A percentile compares a stretch with the other conserved stretches of the same genome.
Conservation (phyloP, 176 grass and related monocot species). For the Avena atlantica region DNA sequence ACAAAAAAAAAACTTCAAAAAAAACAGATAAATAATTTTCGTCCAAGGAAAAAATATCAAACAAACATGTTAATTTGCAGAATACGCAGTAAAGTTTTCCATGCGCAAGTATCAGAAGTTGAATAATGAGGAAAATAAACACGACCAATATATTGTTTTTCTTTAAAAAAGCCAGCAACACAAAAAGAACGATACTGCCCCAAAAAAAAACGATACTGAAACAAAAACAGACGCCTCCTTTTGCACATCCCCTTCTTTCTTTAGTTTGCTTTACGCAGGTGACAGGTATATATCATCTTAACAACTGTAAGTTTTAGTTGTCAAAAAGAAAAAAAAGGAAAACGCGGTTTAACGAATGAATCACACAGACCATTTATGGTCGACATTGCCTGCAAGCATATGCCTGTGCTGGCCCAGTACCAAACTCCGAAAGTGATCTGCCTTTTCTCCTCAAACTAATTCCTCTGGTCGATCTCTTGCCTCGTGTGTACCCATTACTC, state of each 20-base stretch:
- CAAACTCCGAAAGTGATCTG: not conserved
- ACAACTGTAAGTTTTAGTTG: not conserved
- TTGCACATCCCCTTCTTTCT: not conserved
- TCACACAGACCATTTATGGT: not conserved
- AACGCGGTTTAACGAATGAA: not conserved
- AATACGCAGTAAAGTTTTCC: no score
- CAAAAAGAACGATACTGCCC: not conserved
- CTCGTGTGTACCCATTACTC: not conserved
- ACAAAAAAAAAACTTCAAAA: no score
- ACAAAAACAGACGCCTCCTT: not conserved
- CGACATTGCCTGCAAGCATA: not conserved
- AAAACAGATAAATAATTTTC: no score
- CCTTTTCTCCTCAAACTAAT: conserved; percentile 27
- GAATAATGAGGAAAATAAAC: not conserved
- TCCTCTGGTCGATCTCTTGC: not conserved
- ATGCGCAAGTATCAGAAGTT: no score
- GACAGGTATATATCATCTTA: not conserved
- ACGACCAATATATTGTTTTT: not conserved
- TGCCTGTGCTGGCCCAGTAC: not conserved
- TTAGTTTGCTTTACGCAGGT: not conserved
- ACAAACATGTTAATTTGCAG: no score
- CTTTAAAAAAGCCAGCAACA: not conserved
- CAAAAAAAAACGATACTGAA: not conserved
- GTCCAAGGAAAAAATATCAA: no score
- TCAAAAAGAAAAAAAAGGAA: not conserved